phyloP scores from a whole-genome alignment of 768 basidiomycete species.

The Botryobasidium botryosum region DNA sequence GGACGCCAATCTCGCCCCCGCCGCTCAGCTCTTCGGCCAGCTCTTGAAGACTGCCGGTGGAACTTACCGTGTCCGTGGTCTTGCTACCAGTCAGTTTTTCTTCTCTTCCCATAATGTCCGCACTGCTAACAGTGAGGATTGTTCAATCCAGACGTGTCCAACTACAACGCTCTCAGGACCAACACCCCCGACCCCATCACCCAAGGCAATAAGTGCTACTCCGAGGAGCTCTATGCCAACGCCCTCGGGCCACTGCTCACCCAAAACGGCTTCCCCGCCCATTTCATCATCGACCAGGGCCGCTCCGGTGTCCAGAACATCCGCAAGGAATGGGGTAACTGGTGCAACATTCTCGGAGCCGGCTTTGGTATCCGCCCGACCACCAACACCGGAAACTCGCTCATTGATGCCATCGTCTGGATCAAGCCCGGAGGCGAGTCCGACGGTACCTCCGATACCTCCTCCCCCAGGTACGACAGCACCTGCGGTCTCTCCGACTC shows the following conservation, averaged over 20 bases:
- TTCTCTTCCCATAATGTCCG: too few relatives aligned
- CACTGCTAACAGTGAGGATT: too few relatives aligned
- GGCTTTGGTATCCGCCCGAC: slow-evolving; percentile 48
- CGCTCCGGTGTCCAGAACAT: slow-evolving; percentile 47
- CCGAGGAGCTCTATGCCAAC: not conserved
- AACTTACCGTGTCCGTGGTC: slow-evolving; percentile 40
- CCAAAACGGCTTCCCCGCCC: not conserved
- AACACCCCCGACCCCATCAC: slow-evolving; percentile 42
- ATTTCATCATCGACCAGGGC: slow-evolving; percentile 41
- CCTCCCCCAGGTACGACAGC: slow-evolving; percentile 7
- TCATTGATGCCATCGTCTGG: slow-evolving; percentile 36
- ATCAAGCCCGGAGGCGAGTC: slow-evolving; percentile 10
- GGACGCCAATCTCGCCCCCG: slow-evolving; percentile 43
- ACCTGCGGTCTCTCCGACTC: slow-evolving; percentile 8
- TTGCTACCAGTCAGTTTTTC: slow-evolving; percentile 47
- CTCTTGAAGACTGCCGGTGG: slow-evolving; percentile 35
- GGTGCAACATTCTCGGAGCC: slow-evolving; percentile 49
- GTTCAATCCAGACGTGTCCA: too few relatives aligned
- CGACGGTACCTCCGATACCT: slow-evolving; percentile 10
- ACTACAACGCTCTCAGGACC: slow-evolving; percentile 27
- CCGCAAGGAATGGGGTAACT: slow-evolving; percentile 44
- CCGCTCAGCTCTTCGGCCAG: slow-evolving; percentile 35
- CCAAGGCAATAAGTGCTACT: too few relatives aligned
- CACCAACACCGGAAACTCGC: slow-evolving; percentile 32
- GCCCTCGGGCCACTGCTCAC: not conserved